phyloP scores from a whole-genome alignment of 768 basidiomycete genomes.

The Russula lepida region DNA sequence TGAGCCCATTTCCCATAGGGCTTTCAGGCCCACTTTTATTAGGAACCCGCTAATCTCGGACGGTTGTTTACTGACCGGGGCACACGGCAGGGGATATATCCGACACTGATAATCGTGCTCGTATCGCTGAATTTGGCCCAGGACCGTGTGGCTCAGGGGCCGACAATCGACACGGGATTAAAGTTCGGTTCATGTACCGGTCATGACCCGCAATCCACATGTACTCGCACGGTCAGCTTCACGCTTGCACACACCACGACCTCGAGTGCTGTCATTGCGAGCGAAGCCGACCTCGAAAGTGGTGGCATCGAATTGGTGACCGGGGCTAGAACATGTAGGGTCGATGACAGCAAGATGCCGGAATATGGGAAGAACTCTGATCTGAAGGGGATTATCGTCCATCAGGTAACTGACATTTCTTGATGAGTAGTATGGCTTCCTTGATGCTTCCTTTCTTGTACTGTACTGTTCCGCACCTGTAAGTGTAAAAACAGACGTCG shows the following conservation, averaged over 20 bases:
- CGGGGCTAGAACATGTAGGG: not conserved
- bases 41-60: not conserved
- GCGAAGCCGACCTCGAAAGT: not conserved
- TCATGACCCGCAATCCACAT: not conserved
- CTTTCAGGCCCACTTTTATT: not conserved
- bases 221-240: not conserved
- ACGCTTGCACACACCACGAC: not conserved
- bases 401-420: not conserved
- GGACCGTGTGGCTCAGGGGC: not conserved
- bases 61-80: not conserved
- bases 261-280: not conserved
- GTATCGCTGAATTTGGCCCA: conserved; percentile 23
- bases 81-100: conserved; percentile 11
- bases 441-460: not conserved
- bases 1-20: not conserved
- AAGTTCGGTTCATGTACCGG: not conserved
- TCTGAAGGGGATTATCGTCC: not conserved
- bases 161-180: not conserved
- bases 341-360: not conserved
- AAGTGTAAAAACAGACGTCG: not conserved
- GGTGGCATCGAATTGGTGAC: not conserved
- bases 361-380: not conserved
- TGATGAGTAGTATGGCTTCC: not conserved
- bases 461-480: not conserved
- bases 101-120: conserved; percentile 22